Evolutionary conservation across 345 rosid genomes (phyloP), one percentile per base, ranked within the genome.

Genomic region (Geranium rotundifolium): DNA sequence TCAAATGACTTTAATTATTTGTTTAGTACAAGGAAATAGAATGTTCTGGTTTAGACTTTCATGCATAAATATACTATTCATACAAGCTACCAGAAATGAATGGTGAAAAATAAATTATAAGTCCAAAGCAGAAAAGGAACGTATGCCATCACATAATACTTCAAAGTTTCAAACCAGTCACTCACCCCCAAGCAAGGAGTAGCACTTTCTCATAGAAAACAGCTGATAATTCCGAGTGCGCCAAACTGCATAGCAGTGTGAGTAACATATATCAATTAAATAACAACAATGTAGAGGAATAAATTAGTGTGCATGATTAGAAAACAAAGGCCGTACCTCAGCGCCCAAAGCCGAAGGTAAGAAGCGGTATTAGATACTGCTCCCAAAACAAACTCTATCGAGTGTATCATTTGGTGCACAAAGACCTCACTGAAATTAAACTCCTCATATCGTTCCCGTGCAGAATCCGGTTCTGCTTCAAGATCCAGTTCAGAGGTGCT

Each of bases 381-480:
- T 60, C 96, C 98, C 37, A 92, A 88, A 70, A 92, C 88, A 66
- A 89, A 89, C 78, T 92, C 98, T 70, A 92, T 89, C 63, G 97
- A 92, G 78, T 92, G 97, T 77, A 92, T 89, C 96, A 92, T 78
- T 79, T 92, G 98, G 83, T 92, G 98, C 82, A 92, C 98, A 82
- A 92, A 92, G 65, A 89, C 78, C 84, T 92, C 98, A 72, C 97
- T 85, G 75, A 92, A 89, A 76, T 92, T 89, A 64, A 92, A 92
- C 61, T 92, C 98, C 74, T 85, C 95, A 27, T 84, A 85, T 68
- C 77, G 88, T 62, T 72, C 76, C 74, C 90, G 71, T 30, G 97
- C 89, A 27, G 95, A 78, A 75, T 78, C 97, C 57, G 95, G 92
- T 66, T 87, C 90, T 56, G 68, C 77, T 61, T 89, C 93, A 57